A percentile compares a stretch with the other conserved stretches of the same genome.
Evolutionary conservation across 495 filamentous ascomycete species (phyloP).

Genomic region (Tuber aestivum): DNA sequence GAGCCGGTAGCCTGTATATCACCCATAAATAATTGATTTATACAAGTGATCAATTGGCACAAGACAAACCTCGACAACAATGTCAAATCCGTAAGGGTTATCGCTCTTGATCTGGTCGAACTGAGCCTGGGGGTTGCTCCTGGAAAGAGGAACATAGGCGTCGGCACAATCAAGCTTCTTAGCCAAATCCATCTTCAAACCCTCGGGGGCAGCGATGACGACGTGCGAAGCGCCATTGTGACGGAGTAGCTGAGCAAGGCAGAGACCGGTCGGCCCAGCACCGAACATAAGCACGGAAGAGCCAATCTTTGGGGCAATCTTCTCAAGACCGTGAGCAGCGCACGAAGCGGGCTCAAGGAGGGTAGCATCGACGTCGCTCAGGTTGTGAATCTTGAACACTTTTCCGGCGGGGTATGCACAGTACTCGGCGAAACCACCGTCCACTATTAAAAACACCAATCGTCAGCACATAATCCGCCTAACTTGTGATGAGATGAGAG

Average conservation of each 20-base stretch:
- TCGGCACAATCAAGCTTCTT: constrained; percentile 62
- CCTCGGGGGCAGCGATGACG: constrained; percentile 60
- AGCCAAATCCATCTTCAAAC: constrained; percentile 65
- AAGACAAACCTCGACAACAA: constrained; percentile 50
- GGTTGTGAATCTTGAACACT: constrained; percentile 65
- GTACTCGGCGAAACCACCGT: constrained; percentile 69
- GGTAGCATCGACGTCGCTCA: constrained; percentile 65
- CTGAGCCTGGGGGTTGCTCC: constrained; percentile 52
- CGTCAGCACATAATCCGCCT: constrained; percentile 7
- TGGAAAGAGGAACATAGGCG: constrained; percentile 58
- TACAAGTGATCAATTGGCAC: not conserved
- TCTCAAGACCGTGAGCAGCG: constrained; percentile 64
- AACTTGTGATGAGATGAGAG: not conserved
- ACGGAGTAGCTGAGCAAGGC: constrained; percentile 57
- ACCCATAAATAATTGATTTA: constrained; percentile 14
- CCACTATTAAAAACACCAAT: constrained; percentile 43
- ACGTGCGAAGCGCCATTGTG: constrained; percentile 61
- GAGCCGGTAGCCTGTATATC: constrained; percentile 54
- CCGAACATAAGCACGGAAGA: constrained; percentile 63
- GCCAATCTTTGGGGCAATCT: constrained; percentile 63
- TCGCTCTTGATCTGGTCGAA: constrained; percentile 58
- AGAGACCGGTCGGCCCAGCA: constrained; percentile 59
- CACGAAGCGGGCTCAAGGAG: constrained; percentile 68
- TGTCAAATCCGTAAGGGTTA: constrained; percentile 67
- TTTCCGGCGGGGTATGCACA: constrained; percentile 53